phyloP scores from a whole-genome alignment of 2,329 filamentous ascomycete species.

The Eutypella sp. region DNA sequence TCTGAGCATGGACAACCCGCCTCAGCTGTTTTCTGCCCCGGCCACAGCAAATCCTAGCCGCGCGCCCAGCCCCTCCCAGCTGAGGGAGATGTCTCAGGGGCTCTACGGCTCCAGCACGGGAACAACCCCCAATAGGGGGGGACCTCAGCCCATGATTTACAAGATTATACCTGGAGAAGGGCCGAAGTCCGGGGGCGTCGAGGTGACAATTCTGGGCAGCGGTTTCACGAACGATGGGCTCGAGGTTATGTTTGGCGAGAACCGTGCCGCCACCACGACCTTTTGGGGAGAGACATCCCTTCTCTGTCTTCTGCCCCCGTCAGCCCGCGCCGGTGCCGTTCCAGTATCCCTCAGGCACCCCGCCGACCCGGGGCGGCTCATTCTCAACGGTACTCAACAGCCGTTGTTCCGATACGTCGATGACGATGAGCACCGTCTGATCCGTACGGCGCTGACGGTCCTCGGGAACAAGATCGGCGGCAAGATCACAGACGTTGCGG shows the following conservation, averaged over 20 bases:
- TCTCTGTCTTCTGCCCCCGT: slow-evolving; percentile 72
- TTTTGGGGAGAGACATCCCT: slow-evolving; percentile 78
- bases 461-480: slow-evolving; percentile 61
- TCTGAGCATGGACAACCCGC: slow-evolving; percentile 59
- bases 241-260: slow-evolving; percentile 77
- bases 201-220: slow-evolving; percentile 79
- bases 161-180: slow-evolving; percentile 82
- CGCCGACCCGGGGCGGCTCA: slow-evolving; percentile 30
- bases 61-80: slow-evolving; percentile 64
- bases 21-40: slow-evolving; percentile 66
- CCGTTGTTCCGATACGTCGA: slow-evolving; percentile 69
- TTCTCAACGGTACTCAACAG: slow-evolving; percentile 34
- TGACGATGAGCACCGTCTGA: slow-evolving; percentile 63
- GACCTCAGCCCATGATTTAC: slow-evolving; percentile 60
- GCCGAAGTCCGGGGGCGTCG: slow-evolving; percentile 75
- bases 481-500: slow-evolving; percentile 55
- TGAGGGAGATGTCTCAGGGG: slow-evolving; percentile 35
- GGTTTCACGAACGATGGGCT: slow-evolving; percentile 70
- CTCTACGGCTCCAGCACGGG: slow-evolving; percentile 47
- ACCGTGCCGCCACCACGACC: slow-evolving; percentile 63
- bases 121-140: slow-evolving; percentile 40
- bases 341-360: slow-evolving; percentile 62
- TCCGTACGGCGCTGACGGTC: slow-evolving; percentile 62
- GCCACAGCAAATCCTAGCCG: slow-evolving; percentile 70
- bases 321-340: slow-evolving; percentile 61